Percentiles rank a stretch among this genome's conserved stretches.
These are phyloP conservation scores for Lactarius sp. DNA, from an alignment of 768 basidiomycete species.

Conservation along the genomic window DNA sequence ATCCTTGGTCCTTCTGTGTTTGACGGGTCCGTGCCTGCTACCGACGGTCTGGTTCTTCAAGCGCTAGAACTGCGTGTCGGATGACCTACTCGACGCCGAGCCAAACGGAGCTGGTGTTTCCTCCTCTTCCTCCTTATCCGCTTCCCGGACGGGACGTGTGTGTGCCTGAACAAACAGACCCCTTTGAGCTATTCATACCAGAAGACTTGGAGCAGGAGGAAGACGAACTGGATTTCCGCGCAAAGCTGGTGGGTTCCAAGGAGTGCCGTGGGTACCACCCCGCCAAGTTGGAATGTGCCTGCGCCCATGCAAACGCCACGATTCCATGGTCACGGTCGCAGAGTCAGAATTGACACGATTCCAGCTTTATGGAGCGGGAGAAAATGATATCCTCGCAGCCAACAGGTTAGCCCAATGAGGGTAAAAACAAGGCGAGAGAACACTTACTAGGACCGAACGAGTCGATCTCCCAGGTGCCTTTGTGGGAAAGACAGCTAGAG, in stretches of 20 bases:
- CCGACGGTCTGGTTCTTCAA: no score
- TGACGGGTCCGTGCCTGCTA: no score
- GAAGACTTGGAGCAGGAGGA: conserved; percentile 9
- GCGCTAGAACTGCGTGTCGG: no score
- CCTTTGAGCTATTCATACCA: conserved; percentile 13
- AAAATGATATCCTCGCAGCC: not conserved
- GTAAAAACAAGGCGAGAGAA: not conserved
- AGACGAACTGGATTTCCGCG: conserved; percentile 2
- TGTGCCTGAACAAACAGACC: conserved; percentile 3
- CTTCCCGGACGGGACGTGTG: no score
- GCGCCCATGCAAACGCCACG: no score
- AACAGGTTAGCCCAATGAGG: not conserved
- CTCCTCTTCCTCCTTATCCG: no score
- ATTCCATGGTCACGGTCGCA: no score
- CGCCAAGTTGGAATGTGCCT: not conserved
- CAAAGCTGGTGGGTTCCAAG: not conserved
- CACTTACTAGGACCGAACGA: not conserved
- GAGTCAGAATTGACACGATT: no score
- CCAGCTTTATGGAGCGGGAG: no score
- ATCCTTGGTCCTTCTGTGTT: no score
- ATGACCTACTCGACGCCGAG: no score
- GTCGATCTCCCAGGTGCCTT: not conserved
- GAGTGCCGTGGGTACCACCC: not conserved
- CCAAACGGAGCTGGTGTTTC: no score
- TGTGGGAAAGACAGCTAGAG: not conserved